A percentile compares a stretch with the other conserved stretches of the same genome.
Conservation (phyloP, 345 rosid genomes). For the Diplotaxis tenuifolia region DNA sequence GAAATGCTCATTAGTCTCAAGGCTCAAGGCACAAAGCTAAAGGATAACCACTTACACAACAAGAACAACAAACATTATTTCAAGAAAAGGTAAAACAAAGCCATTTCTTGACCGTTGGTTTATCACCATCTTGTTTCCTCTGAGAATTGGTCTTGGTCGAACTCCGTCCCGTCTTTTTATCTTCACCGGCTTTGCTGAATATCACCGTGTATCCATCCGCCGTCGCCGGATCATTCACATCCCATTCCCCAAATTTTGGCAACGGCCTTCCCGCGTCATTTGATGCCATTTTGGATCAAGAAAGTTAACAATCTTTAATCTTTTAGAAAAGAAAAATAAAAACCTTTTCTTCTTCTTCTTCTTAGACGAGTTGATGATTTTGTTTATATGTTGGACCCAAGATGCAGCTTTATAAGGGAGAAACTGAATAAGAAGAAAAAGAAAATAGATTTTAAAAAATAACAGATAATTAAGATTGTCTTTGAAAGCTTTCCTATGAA, state of each 20-base stretch:
- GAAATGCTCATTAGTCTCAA: too few relatives aligned
- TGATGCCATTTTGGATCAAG: constrained; percentile 29
- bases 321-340: background rate
- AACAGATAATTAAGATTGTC: background rate
- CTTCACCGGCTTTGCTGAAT: constrained; percentile 47
- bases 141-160: constrained; percentile 30
- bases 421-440: background rate
- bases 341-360: background rate
- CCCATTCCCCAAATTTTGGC: constrained; percentile 53
- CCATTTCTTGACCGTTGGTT: constrained; percentile 42
- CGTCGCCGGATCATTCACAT: constrained; percentile 49
- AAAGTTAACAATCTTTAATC: constrained; percentile 6
- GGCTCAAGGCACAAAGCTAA: too few relatives aligned
- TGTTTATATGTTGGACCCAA: background rate
- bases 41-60: too few relatives aligned
- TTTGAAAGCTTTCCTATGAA: constrained; percentile 14
- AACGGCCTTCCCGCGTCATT: constrained; percentile 36
- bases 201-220: constrained; percentile 49
- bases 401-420: constrained; percentile 26
- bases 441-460: background rate
- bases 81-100: constrained; percentile 39
- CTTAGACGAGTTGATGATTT: background rate
- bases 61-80: too few relatives aligned
- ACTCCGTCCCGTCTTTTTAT: constrained; percentile 40
- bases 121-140: constrained; percentile 32